phyloP scores from a whole-genome alignment of 768 basidiomycete genomes.

The Mycena metata region DNA sequence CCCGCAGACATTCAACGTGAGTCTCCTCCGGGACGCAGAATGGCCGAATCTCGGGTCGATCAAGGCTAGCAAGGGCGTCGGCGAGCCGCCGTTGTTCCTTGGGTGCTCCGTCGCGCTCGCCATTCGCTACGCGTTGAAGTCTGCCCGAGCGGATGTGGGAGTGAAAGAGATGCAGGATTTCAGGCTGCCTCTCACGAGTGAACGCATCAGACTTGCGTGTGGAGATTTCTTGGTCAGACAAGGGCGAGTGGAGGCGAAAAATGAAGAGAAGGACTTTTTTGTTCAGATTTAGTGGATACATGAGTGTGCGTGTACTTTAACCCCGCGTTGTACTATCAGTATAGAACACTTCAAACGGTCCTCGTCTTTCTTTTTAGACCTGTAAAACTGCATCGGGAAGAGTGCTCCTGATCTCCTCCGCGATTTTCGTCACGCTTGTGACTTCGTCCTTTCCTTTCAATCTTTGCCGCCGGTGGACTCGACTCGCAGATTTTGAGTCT shows the following conservation, averaged over 20 bases:
- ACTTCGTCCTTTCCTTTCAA: no score
- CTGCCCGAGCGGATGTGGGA: conserved; percentile 34
- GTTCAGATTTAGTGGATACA: conserved; percentile 31
- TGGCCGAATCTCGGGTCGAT: conserved; percentile 40
- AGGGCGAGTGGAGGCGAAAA: conserved; percentile 31
- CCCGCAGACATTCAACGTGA: conserved; percentile 39
- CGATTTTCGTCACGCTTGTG: no score
- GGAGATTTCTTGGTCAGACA: conserved; percentile 34
- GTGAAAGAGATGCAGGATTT: conserved; percentile 37
- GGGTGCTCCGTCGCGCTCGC: conserved; percentile 40
- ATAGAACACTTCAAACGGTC: no score
- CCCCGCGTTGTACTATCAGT: no score
- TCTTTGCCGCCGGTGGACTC: no score
- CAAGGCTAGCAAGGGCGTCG: conserved; percentile 39
- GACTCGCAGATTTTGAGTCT: no score
- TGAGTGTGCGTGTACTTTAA: neutral
- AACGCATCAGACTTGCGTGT: conserved; percentile 36
- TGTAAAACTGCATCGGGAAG: no score
- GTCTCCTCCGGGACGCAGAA: conserved; percentile 37
- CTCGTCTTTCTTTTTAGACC: no score
- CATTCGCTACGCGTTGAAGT: conserved; percentile 37
- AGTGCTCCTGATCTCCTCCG: no score
- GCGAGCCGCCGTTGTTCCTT: conserved; percentile 39
- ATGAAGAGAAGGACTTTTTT: conserved; percentile 36
- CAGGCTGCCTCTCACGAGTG: conserved; percentile 36